A percentile compares a stretch with the other conserved stretches of the same genome.
These are phyloP conservation scores for Ophiosphaerella herpotricha DNA, from an alignment of 2,329 filamentous ascomycete genomes.

Conservation along the genomic window DNA sequence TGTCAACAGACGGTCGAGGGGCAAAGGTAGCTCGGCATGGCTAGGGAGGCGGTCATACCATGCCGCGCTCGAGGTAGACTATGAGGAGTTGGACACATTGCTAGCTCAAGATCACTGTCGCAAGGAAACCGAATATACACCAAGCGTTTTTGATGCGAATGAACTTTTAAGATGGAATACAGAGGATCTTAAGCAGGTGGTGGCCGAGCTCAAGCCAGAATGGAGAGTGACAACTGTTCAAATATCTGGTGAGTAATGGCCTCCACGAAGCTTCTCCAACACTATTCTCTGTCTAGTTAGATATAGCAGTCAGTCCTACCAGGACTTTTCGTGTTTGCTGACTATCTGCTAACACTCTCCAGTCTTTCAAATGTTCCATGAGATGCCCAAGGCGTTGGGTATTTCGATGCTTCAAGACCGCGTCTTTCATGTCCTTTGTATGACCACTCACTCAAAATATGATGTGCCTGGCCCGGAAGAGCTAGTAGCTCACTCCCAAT, in stretches of 20 bases:
- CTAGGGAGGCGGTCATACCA: slow-evolving; percentile 63
- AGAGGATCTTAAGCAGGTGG: slow-evolving; percentile 32
- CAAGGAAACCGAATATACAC: slow-evolving; percentile 64
- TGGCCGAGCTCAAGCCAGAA: slow-evolving; percentile 20
- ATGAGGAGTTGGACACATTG: slow-evolving; percentile 65
- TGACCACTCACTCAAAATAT: slow-evolving; percentile 50
- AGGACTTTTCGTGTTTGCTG: too few relatives aligned
- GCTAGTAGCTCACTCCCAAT: slow-evolving; percentile 50
- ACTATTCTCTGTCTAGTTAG: neutral
- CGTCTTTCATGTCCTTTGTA: slow-evolving; percentile 68
- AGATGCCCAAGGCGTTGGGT: slow-evolving; percentile 49
- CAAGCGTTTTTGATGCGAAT: slow-evolving; percentile 57
- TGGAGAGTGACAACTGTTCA: slow-evolving; percentile 38
- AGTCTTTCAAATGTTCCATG: slow-evolving; percentile 70
- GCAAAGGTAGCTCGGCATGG: slow-evolving; percentile 60
- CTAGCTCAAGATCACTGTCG: slow-evolving; percentile 64
- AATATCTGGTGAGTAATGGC: slow-evolving; percentile 41
- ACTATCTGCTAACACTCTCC: slow-evolving; percentile 14
- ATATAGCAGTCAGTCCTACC: too few relatives aligned
- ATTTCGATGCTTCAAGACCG: slow-evolving; percentile 63
- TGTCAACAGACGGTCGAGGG: slow-evolving; percentile 23
- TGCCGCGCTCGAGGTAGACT: slow-evolving; percentile 52
- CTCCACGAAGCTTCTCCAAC: neutral
- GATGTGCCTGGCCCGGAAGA: slow-evolving; percentile 2
- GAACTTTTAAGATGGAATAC: slow-evolving; percentile 51